Base-by-base conservation (phyloP, 2,329 filamentous ascomycete genomes). In the Trichoderma atrobrunneum region DNA sequence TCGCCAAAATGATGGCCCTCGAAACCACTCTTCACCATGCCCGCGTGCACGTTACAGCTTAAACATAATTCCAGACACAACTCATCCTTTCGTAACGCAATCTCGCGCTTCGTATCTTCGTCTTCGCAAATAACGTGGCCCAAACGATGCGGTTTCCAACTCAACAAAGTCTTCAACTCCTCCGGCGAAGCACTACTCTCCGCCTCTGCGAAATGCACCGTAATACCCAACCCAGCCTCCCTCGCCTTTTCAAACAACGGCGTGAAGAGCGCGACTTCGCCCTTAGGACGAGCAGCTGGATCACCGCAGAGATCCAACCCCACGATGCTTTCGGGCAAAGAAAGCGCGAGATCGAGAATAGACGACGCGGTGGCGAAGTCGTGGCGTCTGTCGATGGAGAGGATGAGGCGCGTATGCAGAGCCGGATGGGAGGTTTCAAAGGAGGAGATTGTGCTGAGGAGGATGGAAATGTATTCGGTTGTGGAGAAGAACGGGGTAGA, bases 301-400 rank as follows among this genome's bases (percentile, higher is more conserved):
- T 97, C 90, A 21, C 93, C 93, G 80, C 93, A 95, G 24, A 96
- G 87, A 78, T 96, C 93, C 26, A 96, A 80, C 16, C 90, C 93
- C 1, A 95, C 91, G 5, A 95, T 87, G 21, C 81, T n/a, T 1
- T 7, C 6, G 3, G 14, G 81, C 16, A 78, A 90, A 88, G 26
- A 83, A 82, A 61, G 87, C 79, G 92, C 92, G 1, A 96, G 85
- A 21, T 86, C 82, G 28, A 95, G 85, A 4, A 91, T 87, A 73
- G 90, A 84, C n/a, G 84, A 77, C 0, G 93, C 93, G 74, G 92
- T 88, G 1, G 81, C 78, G 10, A 84, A 76, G 10, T 87, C 89
- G 75, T 89, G 85, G 24, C 90, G 87, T 21, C 93, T 88, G 80
- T 97, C 93, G 51, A 95, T 84, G 36, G 91, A 93, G 12, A 96